These are phyloP conservation scores for Sporisorium graminicola DNA, from an alignment of 1,284 basidiomycete genomes.

Conservation along the genomic window DNA sequence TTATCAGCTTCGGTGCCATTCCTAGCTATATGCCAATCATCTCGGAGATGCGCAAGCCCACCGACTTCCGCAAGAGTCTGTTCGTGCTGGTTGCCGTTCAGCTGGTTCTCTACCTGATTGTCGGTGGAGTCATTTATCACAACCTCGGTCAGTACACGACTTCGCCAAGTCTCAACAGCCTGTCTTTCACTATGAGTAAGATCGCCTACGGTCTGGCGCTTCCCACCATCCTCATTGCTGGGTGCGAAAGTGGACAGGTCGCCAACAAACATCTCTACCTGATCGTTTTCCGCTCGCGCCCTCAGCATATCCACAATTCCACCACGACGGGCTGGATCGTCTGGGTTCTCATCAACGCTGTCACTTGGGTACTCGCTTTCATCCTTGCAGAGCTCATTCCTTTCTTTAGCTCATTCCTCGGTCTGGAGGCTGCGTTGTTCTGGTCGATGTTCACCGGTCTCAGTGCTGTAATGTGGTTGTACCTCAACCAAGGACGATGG, in stretches of 20 bases:
- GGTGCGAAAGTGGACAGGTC: conserved; percentile 60
- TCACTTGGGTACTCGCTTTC: conserved; percentile 58
- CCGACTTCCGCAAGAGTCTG: conserved; percentile 56
- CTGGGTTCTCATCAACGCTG: conserved; percentile 57
- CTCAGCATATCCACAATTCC: conserved; percentile 50
- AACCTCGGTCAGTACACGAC: conserved; percentile 63
- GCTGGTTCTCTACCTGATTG: conserved; percentile 61
- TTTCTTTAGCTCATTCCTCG: conserved; percentile 57
- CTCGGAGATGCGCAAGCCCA: conserved; percentile 62
- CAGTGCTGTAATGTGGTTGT: conserved; percentile 54
- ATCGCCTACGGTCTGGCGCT: conserved; percentile 63
- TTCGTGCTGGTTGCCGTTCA: conserved; percentile 47
- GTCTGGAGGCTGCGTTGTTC: conserved; percentile 58
- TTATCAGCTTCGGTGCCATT: conserved; percentile 57
- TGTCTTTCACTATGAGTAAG: conserved; percentile 45
- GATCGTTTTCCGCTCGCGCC: conserved; percentile 54
- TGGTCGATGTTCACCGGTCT: conserved; percentile 58
- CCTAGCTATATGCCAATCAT: conserved; percentile 61
- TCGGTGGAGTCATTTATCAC: conserved; percentile 63
- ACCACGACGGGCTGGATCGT: conserved; percentile 49
- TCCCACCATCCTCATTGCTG: conserved; percentile 62
- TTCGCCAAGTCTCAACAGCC: conserved; percentile 61
- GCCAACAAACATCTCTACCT: conserved; percentile 58
- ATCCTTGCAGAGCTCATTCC: conserved; percentile 61
- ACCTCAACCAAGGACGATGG: conserved; percentile 58